Evolutionary conservation across 192 early-diverging fungal genomes (phyloP), one percentile per base, ranked within the genome.

Genomic region (Coemansia sp.): DNA sequence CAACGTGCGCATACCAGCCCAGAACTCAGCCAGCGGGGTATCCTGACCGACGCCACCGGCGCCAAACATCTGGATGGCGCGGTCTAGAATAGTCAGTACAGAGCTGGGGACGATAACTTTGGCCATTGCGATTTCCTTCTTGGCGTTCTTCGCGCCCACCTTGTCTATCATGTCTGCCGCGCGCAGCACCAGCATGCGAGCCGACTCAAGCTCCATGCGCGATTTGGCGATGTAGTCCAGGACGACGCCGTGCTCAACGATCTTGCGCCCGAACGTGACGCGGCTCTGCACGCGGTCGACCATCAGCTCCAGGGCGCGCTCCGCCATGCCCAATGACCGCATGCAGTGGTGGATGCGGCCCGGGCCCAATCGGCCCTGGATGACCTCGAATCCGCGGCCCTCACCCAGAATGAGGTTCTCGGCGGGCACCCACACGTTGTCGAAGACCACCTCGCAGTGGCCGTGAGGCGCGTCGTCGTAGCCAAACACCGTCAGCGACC

Each of bases 331-430:
- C 63, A 99, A 92, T 11, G 89, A 84, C 39, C 96, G 91, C 96
- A 98, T 97, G 83, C 95, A 97, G 85, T 98, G 96, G 87, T 99
- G 97, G 79, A 98, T 94, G 59, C 96, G 92, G 21, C 86, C 89
- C 33, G 97, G 97, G 6, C 97, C 97, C 36, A 99, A 85, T 6
- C 97, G 87, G 17, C 96, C 97, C 85, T 99, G 97, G 68, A 99
- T 92, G 48, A 99, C 87, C 72, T 99, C 97, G 75, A 99, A 99
- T 1, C 97, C 97, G 67, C 97, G 88, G n/a, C 97, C 97, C 72
- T 95, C 93, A 48, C 96, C 96, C 36, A 96, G 85, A 33, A 99
- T 81, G 63, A 99, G 90, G 79, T 95, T 95, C 46, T 91, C 88
- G 21, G 79, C 80, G 2, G 95, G 95, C 29, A 99, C 91, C 62